Evolutionary conservation across 2,329 filamentous ascomycete species (phyloP), one percentile per base, ranked within the genome.

Genomic region (Arthrobotrys musiformis): DNA sequence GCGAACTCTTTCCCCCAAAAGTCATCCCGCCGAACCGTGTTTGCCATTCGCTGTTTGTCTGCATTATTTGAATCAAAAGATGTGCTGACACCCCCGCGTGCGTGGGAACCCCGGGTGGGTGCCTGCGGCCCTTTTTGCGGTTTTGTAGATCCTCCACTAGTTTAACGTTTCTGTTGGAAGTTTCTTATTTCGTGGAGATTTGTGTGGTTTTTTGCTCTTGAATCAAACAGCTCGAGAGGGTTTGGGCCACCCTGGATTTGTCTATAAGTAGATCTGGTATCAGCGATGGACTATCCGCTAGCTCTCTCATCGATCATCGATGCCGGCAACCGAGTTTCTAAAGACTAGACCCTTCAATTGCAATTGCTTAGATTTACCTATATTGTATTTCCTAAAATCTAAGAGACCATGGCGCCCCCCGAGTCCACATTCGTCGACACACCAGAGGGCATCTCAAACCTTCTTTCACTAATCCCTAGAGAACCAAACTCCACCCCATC

Each of bases 141-240:
- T 50, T 50, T 28, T 9, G 46, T 54, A 30, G 48, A 54, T 54
- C 48, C 48, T 54, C 48, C 22, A 33, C 48, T 54, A 19, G 26
- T 54, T 54, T 44, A 35, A 35, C 30, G 30, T 44, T 7, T 44
- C 4, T 40, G 15, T 11, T 40, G 13, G 4, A 15, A n/a, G 13
- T 33, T 33, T 33, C 9, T 33, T 33, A 9, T 33, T 33, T 33
- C 30, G 30, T 33, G 30, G 9, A 33, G 30, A 33, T 42, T 33
- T 33, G 30, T 4, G 30, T 33, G 30, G 4, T 33, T 33, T 33
- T 4, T 33, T 33, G n/a, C 9, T 42, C 19, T 42, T 15, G 30
- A 9, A 33, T 33, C 30, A 33, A 33, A 33, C 30, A 33, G n/a
- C 30, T 33, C 3, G 6, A 26, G 19, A 26, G 22, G 13, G 4